Percentiles rank a stretch among this genome's conserved stretches.
phyloP scores from a whole-genome alignment of 768 basidiomycete species.

The Phylloporus sp. region DNA sequence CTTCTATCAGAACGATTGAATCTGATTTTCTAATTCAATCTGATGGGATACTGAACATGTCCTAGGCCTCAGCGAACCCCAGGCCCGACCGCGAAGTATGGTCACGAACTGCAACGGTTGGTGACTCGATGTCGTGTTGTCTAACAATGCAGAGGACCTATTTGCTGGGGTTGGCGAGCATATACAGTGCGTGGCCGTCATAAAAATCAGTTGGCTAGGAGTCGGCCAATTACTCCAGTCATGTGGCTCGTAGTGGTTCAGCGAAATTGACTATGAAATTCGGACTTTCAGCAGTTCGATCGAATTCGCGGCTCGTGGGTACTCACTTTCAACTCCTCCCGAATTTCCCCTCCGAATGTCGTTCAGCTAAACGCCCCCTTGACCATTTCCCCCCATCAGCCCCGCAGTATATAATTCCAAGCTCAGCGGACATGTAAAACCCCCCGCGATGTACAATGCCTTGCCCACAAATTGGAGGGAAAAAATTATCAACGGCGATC shows the following conservation, averaged over 20 bases:
- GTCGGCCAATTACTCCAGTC: no score
- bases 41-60: constrained; percentile 1
- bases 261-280: background rate
- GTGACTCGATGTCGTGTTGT: constrained; percentile 6
- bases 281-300: background rate
- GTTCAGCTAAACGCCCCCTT: background rate
- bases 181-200: background rate
- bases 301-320: background rate
- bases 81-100: background rate
- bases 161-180: background rate
- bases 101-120: constrained; percentile 5
- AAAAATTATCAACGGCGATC: no score
- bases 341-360: background rate
- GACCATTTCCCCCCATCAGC: background rate
- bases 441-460: no score
- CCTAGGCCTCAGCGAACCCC: background rate
- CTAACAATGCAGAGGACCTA: background rate
- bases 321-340: background rate
- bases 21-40: background rate
- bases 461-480: background rate
- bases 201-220: constrained; percentile 5
- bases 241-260: background rate
- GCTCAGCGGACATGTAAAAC: background rate
- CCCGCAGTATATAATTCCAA: background rate
- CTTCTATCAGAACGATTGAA: constrained; percentile 5